Evolutionary conservation across 1,139 yeast genomes (phyloP).

Genomic region (Protomyces arabidopsidicola): DNA sequence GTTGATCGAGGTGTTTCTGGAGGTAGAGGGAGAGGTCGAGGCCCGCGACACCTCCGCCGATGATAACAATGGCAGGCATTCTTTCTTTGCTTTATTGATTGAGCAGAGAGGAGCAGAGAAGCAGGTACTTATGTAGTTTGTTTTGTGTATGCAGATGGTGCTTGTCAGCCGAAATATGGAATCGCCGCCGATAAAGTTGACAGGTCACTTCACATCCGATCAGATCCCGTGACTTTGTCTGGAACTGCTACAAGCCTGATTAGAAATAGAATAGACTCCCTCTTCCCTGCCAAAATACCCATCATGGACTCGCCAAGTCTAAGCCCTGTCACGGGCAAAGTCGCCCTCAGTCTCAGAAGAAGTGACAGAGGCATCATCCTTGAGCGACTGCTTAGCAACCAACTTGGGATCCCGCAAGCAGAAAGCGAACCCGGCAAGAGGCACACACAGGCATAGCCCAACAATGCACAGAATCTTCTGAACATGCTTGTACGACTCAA

Average conservation of each 20-base stretch:
- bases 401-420: conserved; percentile 26
- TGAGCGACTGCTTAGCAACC: conserved; percentile 10
- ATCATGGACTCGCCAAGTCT: too few species aligned
- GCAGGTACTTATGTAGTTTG: too few species aligned
- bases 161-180: too few species aligned
- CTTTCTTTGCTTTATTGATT: neutral
- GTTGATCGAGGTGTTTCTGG: conserved; percentile 6
- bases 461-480: conserved; percentile 56
- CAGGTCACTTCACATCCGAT: too few species aligned
- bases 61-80: conserved; percentile 22
- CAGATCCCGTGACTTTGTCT: too few species aligned
- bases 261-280: too few species aligned
- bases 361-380: conserved; percentile 3
- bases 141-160: too few species aligned
- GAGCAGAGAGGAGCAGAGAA: neutral
- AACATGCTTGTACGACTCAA: conserved; percentile 32
- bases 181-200: too few species aligned
- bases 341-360: neutral
- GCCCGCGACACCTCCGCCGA: conserved; percentile 26
- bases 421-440: conserved; percentile 16
- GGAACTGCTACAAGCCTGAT: too few species aligned
- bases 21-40: conserved; percentile 10
- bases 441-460: conserved; percentile 42
- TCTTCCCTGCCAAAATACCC: too few species aligned
- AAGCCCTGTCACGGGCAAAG: too few species aligned